Percentiles rank a stretch among this genome's conserved stretches.
Conservation (phyloP, 2,329 filamentous ascomycete genomes). For the Rutstroemia sp. region DNA sequence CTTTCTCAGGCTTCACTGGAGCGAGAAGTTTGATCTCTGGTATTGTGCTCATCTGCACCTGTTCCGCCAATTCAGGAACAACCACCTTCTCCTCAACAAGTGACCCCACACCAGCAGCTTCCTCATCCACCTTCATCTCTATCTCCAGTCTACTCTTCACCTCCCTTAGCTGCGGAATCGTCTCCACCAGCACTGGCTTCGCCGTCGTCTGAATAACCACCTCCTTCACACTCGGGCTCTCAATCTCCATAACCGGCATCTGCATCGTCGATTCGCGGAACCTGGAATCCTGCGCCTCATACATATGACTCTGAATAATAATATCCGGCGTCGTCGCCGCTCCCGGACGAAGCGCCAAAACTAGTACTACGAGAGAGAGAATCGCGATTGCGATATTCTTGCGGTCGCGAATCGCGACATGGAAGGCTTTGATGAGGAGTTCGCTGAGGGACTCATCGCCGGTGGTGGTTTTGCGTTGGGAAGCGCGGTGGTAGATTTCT, state of each 20-base stretch:
- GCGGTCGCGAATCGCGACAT: constrained; percentile 47
- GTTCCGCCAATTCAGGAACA: too few relatives aligned
- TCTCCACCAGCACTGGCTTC: too few relatives aligned
- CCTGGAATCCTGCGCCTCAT: neutral
- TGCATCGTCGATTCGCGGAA: neutral
- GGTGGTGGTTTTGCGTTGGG: neutral
- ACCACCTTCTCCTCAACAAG: too few relatives aligned
- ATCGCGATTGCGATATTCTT: constrained; percentile 52
- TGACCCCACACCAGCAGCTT: too few relatives aligned
- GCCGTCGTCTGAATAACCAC: neutral
- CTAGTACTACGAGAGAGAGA: constrained; percentile 45
- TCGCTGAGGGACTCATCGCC: constrained; percentile 42
- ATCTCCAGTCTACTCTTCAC: too few relatives aligned
- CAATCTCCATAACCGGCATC: neutral
- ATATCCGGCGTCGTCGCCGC: neutral
- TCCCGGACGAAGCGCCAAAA: constrained; percentile 36
- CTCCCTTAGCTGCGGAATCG: too few relatives aligned
- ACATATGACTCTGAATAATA: neutral
- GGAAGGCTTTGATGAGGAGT: constrained; percentile 45
- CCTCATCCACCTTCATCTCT: too few relatives aligned
- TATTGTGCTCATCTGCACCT: too few relatives aligned
- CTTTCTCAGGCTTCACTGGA: neutral
- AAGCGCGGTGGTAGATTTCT: constrained; percentile 45
- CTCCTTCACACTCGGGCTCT: neutral
- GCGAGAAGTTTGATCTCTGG: neutral